Conservation (phyloP, 768 basidiomycete genomes). For the Podaxis sp. region DNA sequence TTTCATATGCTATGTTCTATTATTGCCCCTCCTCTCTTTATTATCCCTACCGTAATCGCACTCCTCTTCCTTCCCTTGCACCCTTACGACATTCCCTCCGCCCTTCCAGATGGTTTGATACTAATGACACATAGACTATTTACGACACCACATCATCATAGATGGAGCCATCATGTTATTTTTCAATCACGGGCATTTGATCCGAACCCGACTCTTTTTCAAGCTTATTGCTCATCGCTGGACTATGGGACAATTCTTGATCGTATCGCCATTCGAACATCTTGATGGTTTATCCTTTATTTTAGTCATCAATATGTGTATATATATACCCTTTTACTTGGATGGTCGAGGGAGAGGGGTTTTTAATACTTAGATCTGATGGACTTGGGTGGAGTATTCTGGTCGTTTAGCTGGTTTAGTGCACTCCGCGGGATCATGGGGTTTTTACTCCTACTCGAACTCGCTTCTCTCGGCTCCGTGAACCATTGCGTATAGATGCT, state of each 20-base stretch:
- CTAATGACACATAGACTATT: background rate
- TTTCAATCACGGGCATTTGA: background rate
- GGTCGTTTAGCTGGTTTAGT: background rate
- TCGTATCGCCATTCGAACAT: background rate
- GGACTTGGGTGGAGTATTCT: background rate
- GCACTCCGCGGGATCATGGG: too few species aligned
- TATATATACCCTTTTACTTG: background rate
- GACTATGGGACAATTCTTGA: background rate
- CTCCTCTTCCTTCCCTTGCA: constrained; percentile 3
- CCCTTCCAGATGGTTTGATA: constrained; percentile 1
- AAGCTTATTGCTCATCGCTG: background rate
- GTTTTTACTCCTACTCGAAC: too few species aligned
- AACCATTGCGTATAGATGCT: constrained; percentile 41
- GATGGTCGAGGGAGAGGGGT: background rate
- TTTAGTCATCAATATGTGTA: background rate
- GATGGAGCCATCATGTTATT: background rate
- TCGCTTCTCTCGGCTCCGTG: constrained; percentile 13
- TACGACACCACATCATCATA: background rate
- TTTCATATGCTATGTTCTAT: constrained; percentile 1
- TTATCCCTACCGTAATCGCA: constrained; percentile 4
- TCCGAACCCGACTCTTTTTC: background rate
- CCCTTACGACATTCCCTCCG: background rate
- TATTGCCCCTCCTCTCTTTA: constrained; percentile 9
- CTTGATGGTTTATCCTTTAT: background rate
- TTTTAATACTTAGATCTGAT: too few species aligned